These are phyloP conservation scores for Luvunga scandens DNA, from an alignment of 345 rosid genomes.

Conservation along the genomic window DNA sequence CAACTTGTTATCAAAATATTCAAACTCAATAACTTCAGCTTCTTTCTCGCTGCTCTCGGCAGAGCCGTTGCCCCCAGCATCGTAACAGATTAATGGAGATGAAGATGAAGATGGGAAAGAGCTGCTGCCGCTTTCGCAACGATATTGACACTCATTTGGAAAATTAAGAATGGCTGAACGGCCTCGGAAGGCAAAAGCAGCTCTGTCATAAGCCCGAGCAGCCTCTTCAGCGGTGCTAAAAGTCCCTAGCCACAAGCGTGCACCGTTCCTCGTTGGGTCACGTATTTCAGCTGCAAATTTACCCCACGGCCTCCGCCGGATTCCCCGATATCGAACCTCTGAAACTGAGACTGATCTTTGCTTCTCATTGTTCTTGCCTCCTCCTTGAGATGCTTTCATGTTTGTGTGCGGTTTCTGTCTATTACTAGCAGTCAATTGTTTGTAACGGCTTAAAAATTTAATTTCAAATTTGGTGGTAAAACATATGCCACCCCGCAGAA, in stretches of 20 bases:
- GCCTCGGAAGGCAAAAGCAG: constrained; percentile 56
- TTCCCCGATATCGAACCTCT: constrained; percentile 61
- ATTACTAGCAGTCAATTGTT: not conserved
- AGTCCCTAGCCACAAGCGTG: constrained; percentile 74
- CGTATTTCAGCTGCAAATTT: constrained; percentile 84
- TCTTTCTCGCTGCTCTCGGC: not conserved
- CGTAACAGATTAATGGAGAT: not conserved
- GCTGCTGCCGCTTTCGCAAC: not conserved
- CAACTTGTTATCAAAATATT: constrained; percentile 63
- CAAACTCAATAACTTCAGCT: constrained; percentile 66
- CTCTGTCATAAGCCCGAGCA: constrained; percentile 60
- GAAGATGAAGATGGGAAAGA: constrained; percentile 16
- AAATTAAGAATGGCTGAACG: constrained; percentile 60
- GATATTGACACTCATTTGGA: constrained; percentile 51
- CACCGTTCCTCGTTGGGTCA: constrained; percentile 63
- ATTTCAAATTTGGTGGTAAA: constrained; percentile 16
- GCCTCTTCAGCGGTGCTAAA: constrained; percentile 58
- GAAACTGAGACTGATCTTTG: not conserved
- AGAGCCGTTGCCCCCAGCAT: not conserved
- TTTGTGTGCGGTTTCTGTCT: not conserved
- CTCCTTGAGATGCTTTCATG: constrained; percentile 20
- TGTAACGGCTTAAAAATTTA: not conserved
- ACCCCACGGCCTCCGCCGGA: constrained; percentile 80
- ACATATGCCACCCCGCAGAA: not conserved
- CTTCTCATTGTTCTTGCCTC: not conserved